Conservation (phyloP, 331 rosid genomes). For the Cydonia oblonga region DNA sequence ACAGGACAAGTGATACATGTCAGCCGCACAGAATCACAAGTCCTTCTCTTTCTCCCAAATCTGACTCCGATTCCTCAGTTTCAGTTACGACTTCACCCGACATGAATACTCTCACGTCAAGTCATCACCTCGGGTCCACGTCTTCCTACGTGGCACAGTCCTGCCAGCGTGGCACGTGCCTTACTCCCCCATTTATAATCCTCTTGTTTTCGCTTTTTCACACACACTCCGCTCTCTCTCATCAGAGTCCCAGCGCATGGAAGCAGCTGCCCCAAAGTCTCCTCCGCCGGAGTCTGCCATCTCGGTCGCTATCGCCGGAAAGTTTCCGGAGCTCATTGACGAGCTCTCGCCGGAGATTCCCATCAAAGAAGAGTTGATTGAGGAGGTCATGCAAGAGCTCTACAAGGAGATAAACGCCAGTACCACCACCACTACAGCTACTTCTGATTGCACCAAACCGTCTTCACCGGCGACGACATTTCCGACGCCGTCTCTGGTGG, state of each 20-base stretch:
- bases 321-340: background rate
- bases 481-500: background rate
- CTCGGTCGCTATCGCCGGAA: background rate
- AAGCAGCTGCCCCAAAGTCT: background rate
- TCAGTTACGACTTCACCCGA: background rate
- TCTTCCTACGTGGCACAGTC: conserved; percentile 15
- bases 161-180: conserved; percentile 6
- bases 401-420: conserved; percentile 19
- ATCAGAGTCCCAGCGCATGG: conserved; percentile 4
- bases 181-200: background rate
- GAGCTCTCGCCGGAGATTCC: conserved; percentile 8
- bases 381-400: conserved; percentile 36
- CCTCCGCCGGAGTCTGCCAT: background rate
- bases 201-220: background rate
- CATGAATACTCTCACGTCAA: background rate
- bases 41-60: background rate
- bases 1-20: background rate
- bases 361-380: conserved; percentile 21
- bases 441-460: background rate
- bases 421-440: background rate
- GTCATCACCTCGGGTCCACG: background rate
- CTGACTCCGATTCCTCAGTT: conserved; percentile 7
- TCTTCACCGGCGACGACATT: background rate
- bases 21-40: background rate
- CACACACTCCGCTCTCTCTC: background rate